Conservation (phyloP, 2,329 filamentous ascomycete species). For the Thielaviopsis populi region DNA sequence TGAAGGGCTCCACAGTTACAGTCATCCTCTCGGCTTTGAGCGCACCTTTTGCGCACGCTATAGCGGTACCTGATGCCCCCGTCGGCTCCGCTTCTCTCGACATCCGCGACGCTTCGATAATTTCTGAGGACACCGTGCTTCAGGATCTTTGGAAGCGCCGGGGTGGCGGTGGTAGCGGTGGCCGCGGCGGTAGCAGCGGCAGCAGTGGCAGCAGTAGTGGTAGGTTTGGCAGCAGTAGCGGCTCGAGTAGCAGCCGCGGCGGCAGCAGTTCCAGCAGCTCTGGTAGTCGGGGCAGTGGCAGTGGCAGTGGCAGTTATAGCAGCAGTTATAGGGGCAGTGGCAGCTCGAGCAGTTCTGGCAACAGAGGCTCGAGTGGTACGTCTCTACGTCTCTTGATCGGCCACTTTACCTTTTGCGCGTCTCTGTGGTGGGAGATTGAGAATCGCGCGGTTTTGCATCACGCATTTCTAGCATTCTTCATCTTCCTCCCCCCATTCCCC, state of each 20-base stretch:
- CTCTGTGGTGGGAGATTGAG: not conserved
- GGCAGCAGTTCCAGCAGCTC: slow-evolving; percentile 19
- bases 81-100: not conserved
- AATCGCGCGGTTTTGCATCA: not conserved
- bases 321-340: not conserved
- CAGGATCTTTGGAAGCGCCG: slow-evolving; percentile 39
- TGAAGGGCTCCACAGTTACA: not conserved
- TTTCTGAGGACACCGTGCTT: not conserved
- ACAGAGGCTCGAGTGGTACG: not conserved
- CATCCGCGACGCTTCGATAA: not conserved
- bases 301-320: slow-evolving; percentile 13
- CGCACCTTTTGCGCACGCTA: slow-evolving; percentile 20
- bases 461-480: not conserved
- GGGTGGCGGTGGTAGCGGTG: slow-evolving; percentile 42
- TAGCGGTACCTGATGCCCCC: slow-evolving; percentile 19
- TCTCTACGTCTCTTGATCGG: not conserved
- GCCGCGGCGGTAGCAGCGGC: slow-evolving; percentile 28
- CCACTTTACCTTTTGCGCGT: not conserved
- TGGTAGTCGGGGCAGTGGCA: slow-evolving; percentile 18
- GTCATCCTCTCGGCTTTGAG: slow-evolving; percentile 2
- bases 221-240: slow-evolving; percentile 19
- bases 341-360: not conserved
- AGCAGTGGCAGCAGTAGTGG: slow-evolving; percentile 21
- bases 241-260: slow-evolving; percentile 22
- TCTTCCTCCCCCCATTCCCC: too few relatives aligned